Percentiles rank a stretch among this genome's conserved stretches.
phyloP scores from a whole-genome alignment of 345 rosid species.

The Odontarrhena argentea region DNA sequence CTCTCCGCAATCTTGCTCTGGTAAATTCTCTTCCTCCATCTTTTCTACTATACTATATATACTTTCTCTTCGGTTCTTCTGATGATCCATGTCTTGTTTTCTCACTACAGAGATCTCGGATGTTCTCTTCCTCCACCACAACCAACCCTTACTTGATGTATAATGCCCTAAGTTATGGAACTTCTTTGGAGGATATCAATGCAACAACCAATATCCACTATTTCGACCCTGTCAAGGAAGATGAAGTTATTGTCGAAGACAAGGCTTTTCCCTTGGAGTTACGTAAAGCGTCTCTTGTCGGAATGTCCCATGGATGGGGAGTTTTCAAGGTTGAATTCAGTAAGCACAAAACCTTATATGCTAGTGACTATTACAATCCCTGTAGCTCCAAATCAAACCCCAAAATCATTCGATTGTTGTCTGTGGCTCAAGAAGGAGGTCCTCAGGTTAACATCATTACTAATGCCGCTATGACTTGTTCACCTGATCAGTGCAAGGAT shows the following conservation, averaged over 20 bases:
- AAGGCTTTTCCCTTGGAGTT: background rate
- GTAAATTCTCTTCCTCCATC: background rate
- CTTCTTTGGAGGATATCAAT: too few species aligned
- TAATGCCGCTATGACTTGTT: constrained; percentile 15
- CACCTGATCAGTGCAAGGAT: constrained; percentile 11
- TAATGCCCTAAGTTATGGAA: too few species aligned
- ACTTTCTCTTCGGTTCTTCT: too few species aligned
- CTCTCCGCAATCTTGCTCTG: constrained; percentile 18
- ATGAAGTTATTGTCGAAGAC: background rate
- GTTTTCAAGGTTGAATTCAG: background rate
- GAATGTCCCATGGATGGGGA: constrained; percentile 30
- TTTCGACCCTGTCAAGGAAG: constrained; percentile 12
- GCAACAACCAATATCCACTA: too few species aligned
- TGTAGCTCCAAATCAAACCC: constrained; percentile 21
- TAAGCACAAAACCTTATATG: background rate
- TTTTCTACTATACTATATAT: too few species aligned
- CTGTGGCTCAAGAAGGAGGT: background rate
- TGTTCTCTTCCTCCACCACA: too few species aligned
- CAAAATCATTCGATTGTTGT: constrained; percentile 11
- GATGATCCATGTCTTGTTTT: too few species aligned
- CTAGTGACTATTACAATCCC: constrained; percentile 21
- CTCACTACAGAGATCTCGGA: too few species aligned
- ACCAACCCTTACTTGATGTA: too few species aligned
- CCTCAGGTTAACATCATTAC: background rate
- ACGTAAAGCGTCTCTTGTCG: constrained; percentile 5